Percentiles rank a stretch among this genome's conserved stretches.
Conservation (phyloP, 306 rosid genomes). For the Arachis stenosperma region DNA sequence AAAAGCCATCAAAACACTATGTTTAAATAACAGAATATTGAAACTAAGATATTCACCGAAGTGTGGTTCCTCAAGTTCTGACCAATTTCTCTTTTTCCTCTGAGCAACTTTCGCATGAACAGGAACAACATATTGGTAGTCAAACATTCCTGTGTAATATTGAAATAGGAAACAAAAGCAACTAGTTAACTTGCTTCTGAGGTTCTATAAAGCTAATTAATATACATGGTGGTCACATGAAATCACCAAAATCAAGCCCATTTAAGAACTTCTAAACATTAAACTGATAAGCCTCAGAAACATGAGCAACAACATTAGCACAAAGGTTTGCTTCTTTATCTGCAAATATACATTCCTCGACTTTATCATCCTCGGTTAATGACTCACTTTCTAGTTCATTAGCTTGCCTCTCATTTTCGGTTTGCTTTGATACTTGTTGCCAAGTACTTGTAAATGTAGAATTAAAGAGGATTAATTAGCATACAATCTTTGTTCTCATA, state of each 20-base stretch:
- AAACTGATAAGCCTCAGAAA: slow-evolving; percentile 73
- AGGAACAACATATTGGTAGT: too few relatives aligned
- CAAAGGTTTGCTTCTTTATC: slow-evolving; percentile 43
- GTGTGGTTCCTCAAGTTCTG: slow-evolving; percentile 59
- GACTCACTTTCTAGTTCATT: slow-evolving; percentile 35
- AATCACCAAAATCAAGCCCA: slow-evolving; percentile 25
- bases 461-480: neutral
- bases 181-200: slow-evolving; percentile 9
- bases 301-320: slow-evolving; percentile 65
- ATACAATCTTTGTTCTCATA: slow-evolving; percentile 48
- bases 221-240: neutral
- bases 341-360: slow-evolving; percentile 26
- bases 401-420: slow-evolving; percentile 40
- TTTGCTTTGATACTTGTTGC: neutral
- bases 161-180: slow-evolving; percentile 27
- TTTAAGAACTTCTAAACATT: slow-evolving; percentile 57
- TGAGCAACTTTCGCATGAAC: slow-evolving; percentile 73
- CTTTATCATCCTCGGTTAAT: slow-evolving; percentile 26
- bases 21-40: slow-evolving; percentile 25
- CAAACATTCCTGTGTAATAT: too few relatives aligned
- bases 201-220: slow-evolving; percentile 23
- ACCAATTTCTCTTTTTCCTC: slow-evolving; percentile 68
- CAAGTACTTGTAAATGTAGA: too few relatives aligned
- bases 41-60: slow-evolving; percentile 57
- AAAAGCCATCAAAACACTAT: slow-evolving; percentile 26